These are phyloP conservation scores for Daldinia caldariorum DNA, from an alignment of 495 filamentous ascomycete genomes.

Conservation along the genomic window DNA sequence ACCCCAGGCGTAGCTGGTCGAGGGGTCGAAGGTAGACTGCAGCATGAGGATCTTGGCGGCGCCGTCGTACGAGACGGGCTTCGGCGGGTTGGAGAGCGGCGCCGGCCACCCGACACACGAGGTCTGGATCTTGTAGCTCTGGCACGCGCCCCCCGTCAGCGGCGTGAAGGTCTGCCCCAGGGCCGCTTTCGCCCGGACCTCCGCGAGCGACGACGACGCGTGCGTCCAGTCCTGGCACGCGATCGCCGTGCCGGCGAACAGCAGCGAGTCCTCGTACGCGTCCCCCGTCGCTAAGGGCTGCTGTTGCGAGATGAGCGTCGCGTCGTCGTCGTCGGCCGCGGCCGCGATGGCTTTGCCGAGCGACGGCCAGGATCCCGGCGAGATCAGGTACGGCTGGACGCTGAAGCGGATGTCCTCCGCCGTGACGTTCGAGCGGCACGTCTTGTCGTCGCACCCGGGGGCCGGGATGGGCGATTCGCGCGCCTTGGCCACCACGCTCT, in stretches of 20 bases:
- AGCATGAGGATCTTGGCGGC: constrained; percentile 41
- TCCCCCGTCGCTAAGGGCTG: constrained; percentile 39
- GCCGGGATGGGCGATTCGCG: constrained; percentile 49
- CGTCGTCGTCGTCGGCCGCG: constrained; percentile 44
- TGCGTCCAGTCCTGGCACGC: constrained; percentile 52
- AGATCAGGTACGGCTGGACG: constrained; percentile 33
- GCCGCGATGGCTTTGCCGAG: constrained; percentile 40
- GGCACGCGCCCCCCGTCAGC: constrained; percentile 39
- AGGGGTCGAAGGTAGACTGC: constrained; percentile 53
- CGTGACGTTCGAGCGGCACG: constrained; percentile 38
- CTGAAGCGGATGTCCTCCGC: constrained; percentile 39
- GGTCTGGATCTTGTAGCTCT: constrained; percentile 45
- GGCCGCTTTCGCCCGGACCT: constrained; percentile 38
- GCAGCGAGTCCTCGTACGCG: constrained; percentile 37
- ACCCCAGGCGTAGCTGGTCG: constrained; percentile 52
- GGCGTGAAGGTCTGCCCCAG: constrained; percentile 42
- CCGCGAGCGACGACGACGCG: constrained; percentile 31
- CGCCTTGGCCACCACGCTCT: constrained; percentile 39
- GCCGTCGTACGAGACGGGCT: constrained; percentile 40
- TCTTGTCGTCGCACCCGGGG: constrained; percentile 42
- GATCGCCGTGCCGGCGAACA: constrained; percentile 46
- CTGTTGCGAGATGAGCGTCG: constrained; percentile 42
- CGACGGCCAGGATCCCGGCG: constrained; percentile 33
- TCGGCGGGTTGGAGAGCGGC: constrained; percentile 46
- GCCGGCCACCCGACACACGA: constrained; percentile 55